Conservation (phyloP, 331 rosid genomes). For the Malus hybrid region DNA sequence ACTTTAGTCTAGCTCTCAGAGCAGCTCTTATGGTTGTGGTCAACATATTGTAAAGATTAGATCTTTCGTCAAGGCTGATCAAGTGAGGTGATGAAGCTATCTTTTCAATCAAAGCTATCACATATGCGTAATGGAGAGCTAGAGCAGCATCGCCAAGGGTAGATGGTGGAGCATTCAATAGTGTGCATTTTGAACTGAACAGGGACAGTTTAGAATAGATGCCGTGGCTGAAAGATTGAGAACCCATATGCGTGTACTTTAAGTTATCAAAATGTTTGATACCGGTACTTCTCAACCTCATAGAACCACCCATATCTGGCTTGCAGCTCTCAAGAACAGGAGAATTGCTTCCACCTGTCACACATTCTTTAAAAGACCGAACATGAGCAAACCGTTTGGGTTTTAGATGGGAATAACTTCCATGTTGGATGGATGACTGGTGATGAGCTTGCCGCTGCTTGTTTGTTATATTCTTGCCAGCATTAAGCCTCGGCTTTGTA, state of each 20-base stretch:
- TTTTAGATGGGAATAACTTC: conserved; percentile 31
- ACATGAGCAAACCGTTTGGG: conserved; percentile 34
- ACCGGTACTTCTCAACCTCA: conserved; percentile 42
- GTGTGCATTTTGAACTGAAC: conserved; percentile 27
- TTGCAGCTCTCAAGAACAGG: conserved; percentile 36
- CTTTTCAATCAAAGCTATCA: conserved; percentile 55
- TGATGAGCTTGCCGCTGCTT: conserved; percentile 27
- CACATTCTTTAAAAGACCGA: conserved; percentile 55
- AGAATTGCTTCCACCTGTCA: conserved; percentile 38
- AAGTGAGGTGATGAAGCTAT: conserved; percentile 53
- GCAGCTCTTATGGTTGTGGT: conserved; percentile 44
- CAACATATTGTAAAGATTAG: conserved; percentile 65
- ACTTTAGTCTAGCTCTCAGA: conserved; percentile 55
- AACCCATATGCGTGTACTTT: conserved; percentile 26
- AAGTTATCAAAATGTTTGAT: conserved; percentile 19
- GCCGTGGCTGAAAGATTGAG: conserved; percentile 32
- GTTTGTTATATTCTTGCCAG: conserved; percentile 24
- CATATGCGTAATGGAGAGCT: conserved; percentile 72
- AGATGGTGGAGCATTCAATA: conserved; percentile 32
- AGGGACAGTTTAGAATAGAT: conserved; percentile 44
- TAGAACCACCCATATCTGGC: conserved; percentile 58
- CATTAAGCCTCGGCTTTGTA: conserved; percentile 17
- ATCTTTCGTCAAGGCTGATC: conserved; percentile 51
- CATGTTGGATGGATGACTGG: conserved; percentile 17
- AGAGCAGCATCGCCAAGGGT: conserved; percentile 72